phyloP scores from a whole-genome alignment of 345 rosid genomes.

The Populus alba region DNA sequence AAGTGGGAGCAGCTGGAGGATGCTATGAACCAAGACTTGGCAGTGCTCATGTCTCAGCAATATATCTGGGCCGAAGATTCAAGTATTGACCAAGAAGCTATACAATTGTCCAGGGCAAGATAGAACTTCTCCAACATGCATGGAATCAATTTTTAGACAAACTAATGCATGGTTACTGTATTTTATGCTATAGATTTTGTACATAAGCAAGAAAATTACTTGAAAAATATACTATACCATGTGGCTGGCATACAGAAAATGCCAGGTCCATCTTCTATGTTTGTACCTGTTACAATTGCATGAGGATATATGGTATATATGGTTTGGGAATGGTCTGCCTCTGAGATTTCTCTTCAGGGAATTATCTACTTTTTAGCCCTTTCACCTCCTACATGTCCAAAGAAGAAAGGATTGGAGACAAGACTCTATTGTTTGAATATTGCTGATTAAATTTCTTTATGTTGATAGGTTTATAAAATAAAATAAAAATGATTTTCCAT shows the following conservation, averaged over 20 bases:
- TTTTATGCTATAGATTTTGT: not conserved
- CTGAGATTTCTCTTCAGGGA: not conserved
- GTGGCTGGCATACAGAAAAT: not conserved
- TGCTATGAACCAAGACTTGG: conserved; percentile 50
- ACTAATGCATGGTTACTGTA: not conserved
- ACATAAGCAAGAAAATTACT: not conserved
- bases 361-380: not conserved
- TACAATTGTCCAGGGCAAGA: conserved; percentile 73
- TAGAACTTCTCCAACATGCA: conserved; percentile 29
- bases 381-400: not conserved
- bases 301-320: not conserved
- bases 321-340: not conserved
- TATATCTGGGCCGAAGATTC: conserved; percentile 72
- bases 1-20: conserved; percentile 73
- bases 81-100: conserved; percentile 65
- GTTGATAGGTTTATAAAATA: too few species aligned
- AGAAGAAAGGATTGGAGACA: not conserved
- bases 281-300: not conserved
- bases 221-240: not conserved
- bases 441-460: too few species aligned
- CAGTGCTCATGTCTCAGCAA: conserved; percentile 39
- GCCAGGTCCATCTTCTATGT: not conserved
- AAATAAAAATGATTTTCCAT: too few species aligned
- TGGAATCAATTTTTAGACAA: too few species aligned
- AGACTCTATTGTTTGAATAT: not conserved